Evolutionary conservation across 2,329 filamentous ascomycete species (phyloP), one percentile per base, ranked within the genome.

Genomic region (Arthrobotrys megalospora): DNA sequence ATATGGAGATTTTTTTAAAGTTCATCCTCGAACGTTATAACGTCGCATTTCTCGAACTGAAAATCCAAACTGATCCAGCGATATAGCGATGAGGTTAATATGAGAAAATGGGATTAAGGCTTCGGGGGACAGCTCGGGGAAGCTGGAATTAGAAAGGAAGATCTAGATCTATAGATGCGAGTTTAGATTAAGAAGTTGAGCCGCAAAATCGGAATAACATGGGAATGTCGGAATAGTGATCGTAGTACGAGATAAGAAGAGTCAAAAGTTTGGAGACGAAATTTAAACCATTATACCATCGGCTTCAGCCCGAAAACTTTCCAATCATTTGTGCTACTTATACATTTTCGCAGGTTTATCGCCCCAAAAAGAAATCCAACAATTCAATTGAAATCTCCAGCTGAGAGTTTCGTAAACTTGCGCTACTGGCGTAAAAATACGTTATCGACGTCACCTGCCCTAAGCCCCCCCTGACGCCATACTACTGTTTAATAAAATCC

Each of bases 401-500:
- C 5, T 28, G 24, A 28, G 24, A 5, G 5, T 28, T 28, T 28
- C 24, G 24, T 28, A 28, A 28, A 34, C 14, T 36, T 34, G 41
- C 60, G 3, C 10, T 11, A 38, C 50, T 32, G 55, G 34, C 36
- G 32, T 6, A 48, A 14, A 24, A 36, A 34, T 7, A 34, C 8
- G 32, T 21, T 12, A 70, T 70, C 55, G 19, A 60, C 47, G 47
- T 53, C 64, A 50, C 50, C 32, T 34, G 67, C 2, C 8, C 6
- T 14, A 2, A 38, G 36, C 24, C 36, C 8, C 8, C 8, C 32
- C 50, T 41, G 34, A 52, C 45, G 34, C 19, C 24, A 19, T 45
- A 45, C 62, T 16, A n/a, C 43, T 53, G 60, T 71, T 63, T 63
- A 63, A 68, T 24, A 70, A 48, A 48, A 78, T 58, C 45, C 67